phyloP scores from a whole-genome alignment of 257 asterid genomes.

The Solanum ossicruentum region DNA sequence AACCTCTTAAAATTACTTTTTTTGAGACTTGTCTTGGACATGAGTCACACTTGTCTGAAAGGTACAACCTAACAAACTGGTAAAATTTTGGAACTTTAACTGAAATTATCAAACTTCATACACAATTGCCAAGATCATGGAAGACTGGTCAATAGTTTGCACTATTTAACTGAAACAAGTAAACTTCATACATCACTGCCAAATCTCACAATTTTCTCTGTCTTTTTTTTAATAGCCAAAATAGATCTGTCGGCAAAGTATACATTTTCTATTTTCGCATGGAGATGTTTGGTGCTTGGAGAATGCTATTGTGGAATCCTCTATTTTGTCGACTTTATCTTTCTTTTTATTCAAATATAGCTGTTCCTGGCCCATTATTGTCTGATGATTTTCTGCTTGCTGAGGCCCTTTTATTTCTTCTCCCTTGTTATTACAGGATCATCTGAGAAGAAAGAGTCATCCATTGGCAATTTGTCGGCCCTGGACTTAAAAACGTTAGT shows the following conservation, averaged over 20 bases:
- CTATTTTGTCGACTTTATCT: background rate
- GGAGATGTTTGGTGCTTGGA: background rate
- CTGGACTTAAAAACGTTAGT: constrained; percentile 70
- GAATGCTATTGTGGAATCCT: background rate
- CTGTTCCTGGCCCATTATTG: background rate
- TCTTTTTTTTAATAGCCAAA: background rate
- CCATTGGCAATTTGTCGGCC: constrained; percentile 60
- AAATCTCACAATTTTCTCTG: background rate
- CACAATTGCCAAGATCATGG: background rate
- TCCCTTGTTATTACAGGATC: constrained; percentile 28
- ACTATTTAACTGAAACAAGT: background rate
- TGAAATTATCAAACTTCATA: background rate
- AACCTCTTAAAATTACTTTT: background rate
- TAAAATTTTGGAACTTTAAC: background rate
- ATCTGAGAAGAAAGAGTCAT: constrained; percentile 46
- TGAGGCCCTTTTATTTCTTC: constrained; percentile 1
- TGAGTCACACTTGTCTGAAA: background rate
- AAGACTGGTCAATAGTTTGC: background rate
- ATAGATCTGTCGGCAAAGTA: background rate
- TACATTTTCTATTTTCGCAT: background rate
- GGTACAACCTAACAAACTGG: background rate
- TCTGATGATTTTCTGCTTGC: background rate
- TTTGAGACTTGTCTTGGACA: background rate
- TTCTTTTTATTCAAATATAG: background rate
- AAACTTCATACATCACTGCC: background rate